Base-by-base conservation (phyloP, 164 flowering plant species). In the Chimonanthus praecox region DNA sequence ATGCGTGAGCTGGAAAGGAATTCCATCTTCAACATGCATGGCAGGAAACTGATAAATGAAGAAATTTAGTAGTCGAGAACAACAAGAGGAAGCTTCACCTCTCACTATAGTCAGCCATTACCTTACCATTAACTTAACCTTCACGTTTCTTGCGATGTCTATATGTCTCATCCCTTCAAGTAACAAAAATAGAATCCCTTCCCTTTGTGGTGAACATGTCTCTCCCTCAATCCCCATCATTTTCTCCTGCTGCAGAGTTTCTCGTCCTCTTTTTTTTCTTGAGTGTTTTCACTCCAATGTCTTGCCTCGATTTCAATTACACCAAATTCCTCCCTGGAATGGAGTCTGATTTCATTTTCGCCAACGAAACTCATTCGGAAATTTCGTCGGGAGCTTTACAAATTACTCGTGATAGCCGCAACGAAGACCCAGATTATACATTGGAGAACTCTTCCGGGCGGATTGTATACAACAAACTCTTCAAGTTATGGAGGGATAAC, bases 41-140 rank as follows among this genome's bases (percentile, higher is more conserved):
- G 60, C 33, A 13, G 60, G 60, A 54, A 54, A 13, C 16, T 54
- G 60, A 3, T 13, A 10, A n/a, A 54, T 62, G 64, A n/a, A 4
- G 64, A 62, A 62, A 64, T 64, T 64, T 47, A 21, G 2, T 47
- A 2, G 16, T 33, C 44, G 47, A 47, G 54, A 68, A 47, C 7
- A 54, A 13, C 20, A 48, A 51, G 3, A 68, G 70, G 70, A 68
- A 68, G 54, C 54, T 68, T 68, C 68, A 65, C 44, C 20, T 65
- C 47, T 33, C 6, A 21, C 15, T 21, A 64, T 64, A 33, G 15
- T 65, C 47, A 9, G 47, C 7, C 5, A 16, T 33, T 33, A 33
- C 33, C 33, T 33, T 33, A 33, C 33, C 33, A 33, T 33, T 33
- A 33, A 33, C 33, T 33, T 1, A 33, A 33, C 33, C 33, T 33